Evolutionary conservation across 352 stramenopile genomes (phyloP), one percentile per base, ranked within the genome.

Genomic region (Phytopythium cucurbitacearum): DNA sequence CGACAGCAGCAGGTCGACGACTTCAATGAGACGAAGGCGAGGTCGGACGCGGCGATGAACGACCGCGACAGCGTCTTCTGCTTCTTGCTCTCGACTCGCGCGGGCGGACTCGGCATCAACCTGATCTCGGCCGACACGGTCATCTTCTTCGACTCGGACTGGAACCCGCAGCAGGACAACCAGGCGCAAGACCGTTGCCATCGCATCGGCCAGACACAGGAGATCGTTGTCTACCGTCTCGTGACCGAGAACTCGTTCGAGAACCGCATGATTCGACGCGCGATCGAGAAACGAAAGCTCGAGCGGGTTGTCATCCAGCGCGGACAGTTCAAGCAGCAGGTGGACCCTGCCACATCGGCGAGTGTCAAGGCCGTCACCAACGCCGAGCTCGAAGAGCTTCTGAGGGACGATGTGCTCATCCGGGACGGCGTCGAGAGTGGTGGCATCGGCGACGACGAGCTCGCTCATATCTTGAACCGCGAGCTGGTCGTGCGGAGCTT

Each of bases 101-200:
- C 97, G 45, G 98, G 97, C 57, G 98, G 97, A 21, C 81, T 99
- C 5, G 98, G 98, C 40, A 91, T 99, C 48, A 98, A 97, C 58
- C 69, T 99, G 28, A 97, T 96, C n/a, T 92, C 93, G 21, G 97
- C 97, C 4, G 95, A 99, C 65, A 88, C 96, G 5, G 95, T 99
- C 11, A 91, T 99, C 57, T 89, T 99, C 16, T 99, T 97, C 58
- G 97, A 99, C 76, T 98, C 95, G 36, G 96, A 99, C 69, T 99
- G 97, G 97, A 99, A 99, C 69, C 98, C 98, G 15, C 89, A 97
- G 59, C 98, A 96, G 43, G 96, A 99, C 66, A 93, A 91, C 54
- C 89, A 97, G 56, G 89, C 89, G 10, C 83, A 96, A 69, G 89
- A 97, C 57, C 84, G 89, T 45, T 93, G 81, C 54, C 89, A 97